Percentiles rank a stretch among this genome's conserved stretches.
Evolutionary conservation across 225 moss, liverwort and hornwort species (phyloP).

Genomic region (Straminergon stramineum): DNA sequence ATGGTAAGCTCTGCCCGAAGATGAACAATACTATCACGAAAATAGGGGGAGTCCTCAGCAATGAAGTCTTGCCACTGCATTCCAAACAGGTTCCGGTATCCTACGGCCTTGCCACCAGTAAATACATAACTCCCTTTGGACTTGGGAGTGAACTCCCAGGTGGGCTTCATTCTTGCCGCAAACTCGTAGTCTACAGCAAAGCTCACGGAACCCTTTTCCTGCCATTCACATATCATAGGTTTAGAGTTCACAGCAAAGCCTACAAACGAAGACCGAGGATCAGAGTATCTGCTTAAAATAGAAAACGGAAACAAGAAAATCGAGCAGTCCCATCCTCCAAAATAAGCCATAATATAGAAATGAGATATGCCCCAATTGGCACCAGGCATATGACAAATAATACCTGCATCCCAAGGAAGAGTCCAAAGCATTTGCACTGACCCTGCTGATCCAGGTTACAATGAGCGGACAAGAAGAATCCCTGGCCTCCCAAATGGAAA

Average conservation of each 20-base stretch:
- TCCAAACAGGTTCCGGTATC: conserved; percentile 89
- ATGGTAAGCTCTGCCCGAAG: conserved; percentile 95
- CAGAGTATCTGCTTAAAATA: neutral
- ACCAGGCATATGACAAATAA: neutral
- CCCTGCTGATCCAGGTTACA: conserved; percentile 86
- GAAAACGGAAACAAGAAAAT: neutral
- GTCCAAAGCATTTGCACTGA: conserved; percentile 89
- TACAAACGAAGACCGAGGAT: neutral
- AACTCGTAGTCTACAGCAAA: conserved; percentile 95
- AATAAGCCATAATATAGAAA: neutral
- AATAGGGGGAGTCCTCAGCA: conserved; percentile 76
- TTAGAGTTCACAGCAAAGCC: neutral
- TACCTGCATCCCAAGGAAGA: conserved; percentile 97
- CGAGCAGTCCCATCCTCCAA: neutral
- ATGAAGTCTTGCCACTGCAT: conserved; percentile 91
- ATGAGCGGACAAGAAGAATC: conserved; percentile 96
- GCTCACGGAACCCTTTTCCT: conserved; percentile 94
- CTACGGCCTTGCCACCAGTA: conserved; percentile 97
- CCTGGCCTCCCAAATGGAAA: conserved; percentile 95
- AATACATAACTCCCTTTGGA: conserved; percentile 91
- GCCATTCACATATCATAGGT: neutral
- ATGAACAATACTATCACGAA: conserved; percentile 79
- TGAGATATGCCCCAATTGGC: neutral
- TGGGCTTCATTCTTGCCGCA: conserved; percentile 83
- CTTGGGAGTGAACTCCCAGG: conserved; percentile 81